Conservation (phyloP, 2,329 filamentous ascomycete species). For the Botrytis byssoidea region DNA sequence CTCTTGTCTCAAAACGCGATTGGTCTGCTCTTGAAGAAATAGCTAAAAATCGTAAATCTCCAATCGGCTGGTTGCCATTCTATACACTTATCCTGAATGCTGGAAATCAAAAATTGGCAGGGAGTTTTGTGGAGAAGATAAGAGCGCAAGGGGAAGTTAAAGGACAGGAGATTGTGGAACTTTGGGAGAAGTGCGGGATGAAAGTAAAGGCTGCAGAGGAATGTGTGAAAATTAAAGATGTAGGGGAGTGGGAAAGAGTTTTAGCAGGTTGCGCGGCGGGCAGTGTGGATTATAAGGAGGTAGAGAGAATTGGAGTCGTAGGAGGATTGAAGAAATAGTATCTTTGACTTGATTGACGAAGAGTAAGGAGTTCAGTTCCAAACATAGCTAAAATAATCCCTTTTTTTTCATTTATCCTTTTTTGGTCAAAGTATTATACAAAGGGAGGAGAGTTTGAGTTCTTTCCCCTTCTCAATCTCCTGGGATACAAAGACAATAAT, state of each 20-base stretch:
- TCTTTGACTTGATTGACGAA: not conserved
- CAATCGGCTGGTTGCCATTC: slow-evolving; percentile 95
- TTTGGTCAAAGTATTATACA: not conserved
- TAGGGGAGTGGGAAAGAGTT: slow-evolving; percentile 70
- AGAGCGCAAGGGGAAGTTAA: slow-evolving; percentile 90
- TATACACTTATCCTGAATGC: slow-evolving; percentile 86
- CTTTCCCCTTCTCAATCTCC: not conserved
- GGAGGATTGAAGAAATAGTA: slow-evolving; percentile 48
- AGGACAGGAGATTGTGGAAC: slow-evolving; percentile 58
- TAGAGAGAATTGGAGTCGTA: slow-evolving; percentile 71
- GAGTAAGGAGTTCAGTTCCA: not conserved
- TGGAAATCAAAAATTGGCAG: slow-evolving; percentile 84
- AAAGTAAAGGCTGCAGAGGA: slow-evolving; percentile 87
- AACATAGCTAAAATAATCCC: not conserved
- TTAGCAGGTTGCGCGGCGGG: slow-evolving; percentile 70
- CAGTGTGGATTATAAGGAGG: slow-evolving; percentile 68
- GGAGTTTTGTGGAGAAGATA: slow-evolving; percentile 94
- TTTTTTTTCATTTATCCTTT: not conserved
- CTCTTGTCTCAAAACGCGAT: slow-evolving; percentile 83
- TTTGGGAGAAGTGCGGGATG: slow-evolving; percentile 97
- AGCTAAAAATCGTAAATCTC: slow-evolving; percentile 73
- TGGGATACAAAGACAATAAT: not conserved
- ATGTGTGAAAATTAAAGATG: slow-evolving; percentile 77
- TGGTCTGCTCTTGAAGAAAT: slow-evolving; percentile 92
- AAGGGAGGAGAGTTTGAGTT: not conserved